Conservation (phyloP, 106 monocot genomes). For the Dendrobium catenatum region DNA sequence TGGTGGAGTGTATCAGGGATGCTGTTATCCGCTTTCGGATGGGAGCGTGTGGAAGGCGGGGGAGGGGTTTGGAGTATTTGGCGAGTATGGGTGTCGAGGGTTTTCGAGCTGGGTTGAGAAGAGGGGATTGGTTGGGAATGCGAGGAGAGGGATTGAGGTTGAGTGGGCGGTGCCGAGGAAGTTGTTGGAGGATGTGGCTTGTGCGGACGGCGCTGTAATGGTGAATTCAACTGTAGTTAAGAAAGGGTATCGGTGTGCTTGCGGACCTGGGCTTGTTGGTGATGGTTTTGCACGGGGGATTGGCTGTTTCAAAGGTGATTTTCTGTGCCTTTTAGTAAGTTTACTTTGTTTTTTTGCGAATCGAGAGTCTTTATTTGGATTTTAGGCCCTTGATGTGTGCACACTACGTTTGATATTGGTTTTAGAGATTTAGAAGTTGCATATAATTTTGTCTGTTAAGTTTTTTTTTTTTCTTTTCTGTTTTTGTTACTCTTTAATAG, state of each 20-base stretch:
- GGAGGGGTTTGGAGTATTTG: conserved; percentile 48
- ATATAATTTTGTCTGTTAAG: too few relatives aligned
- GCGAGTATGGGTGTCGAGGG: conserved; percentile 69
- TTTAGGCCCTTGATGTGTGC: not conserved
- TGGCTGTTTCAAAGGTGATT: conserved; percentile 63
- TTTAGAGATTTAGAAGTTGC: too few relatives aligned
- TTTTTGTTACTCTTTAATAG: too few relatives aligned
- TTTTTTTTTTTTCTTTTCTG: too few relatives aligned
- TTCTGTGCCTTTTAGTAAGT: not conserved
- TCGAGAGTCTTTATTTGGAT: not conserved
- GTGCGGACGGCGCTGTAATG: conserved; percentile 41
- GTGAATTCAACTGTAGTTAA: conserved; percentile 60
- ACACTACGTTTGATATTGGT: too few relatives aligned
- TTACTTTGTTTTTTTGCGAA: not conserved
- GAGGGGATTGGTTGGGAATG: not conserved
- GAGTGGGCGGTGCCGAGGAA: conserved; percentile 79
- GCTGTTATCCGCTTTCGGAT: conserved; percentile 80
- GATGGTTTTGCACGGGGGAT: conserved; percentile 66
- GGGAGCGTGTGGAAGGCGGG: conserved; percentile 67
- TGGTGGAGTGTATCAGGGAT: conserved; percentile 27
- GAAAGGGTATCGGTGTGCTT: conserved; percentile 60
- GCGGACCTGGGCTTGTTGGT: conserved; percentile 41
- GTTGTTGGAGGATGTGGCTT: conserved; percentile 23
- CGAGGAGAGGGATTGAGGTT: conserved; percentile 58
- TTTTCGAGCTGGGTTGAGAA: conserved; percentile 76